phyloP scores from a whole-genome alignment of 192 early-diverging fungal genomes.

The Gaertneriomyces sp. region DNA sequence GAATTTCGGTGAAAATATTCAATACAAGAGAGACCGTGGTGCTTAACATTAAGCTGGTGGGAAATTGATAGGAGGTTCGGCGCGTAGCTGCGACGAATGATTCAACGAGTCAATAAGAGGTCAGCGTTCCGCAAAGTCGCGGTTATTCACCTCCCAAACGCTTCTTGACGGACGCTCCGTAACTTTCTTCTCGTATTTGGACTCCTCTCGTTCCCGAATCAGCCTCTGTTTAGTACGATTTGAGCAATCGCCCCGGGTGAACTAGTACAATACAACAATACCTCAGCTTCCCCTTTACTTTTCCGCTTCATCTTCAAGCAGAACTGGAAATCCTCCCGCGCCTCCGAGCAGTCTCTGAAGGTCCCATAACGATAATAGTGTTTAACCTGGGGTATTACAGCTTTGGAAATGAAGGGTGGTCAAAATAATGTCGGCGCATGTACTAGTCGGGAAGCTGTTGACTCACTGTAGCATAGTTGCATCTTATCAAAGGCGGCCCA shows the following conservation, averaged over 20 bases:
- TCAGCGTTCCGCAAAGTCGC: not conserved
- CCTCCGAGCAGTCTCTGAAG: slow-evolving; percentile 41
- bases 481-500: slow-evolving; percentile 41
- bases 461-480: slow-evolving; percentile 43
- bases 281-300: slow-evolving; percentile 32
- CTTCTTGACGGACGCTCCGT: slow-evolving; percentile 28
- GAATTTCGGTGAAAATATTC: not conserved
- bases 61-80: slow-evolving; percentile 29
- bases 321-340: slow-evolving; percentile 43
- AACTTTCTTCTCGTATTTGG: slow-evolving; percentile 37
- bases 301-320: slow-evolving; percentile 42
- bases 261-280: slow-evolving; percentile 2
- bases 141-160: slow-evolving; percentile 42
- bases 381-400: slow-evolving; percentile 44
- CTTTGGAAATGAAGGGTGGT: slow-evolving; percentile 4
- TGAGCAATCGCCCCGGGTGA: not conserved
- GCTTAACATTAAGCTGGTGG: slow-evolving; percentile 21
- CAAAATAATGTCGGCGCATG: not conserved
- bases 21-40: not conserved
- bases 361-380: slow-evolving; percentile 49
- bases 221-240: slow-evolving; percentile 12
- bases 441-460: not conserved
- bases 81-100: slow-evolving; percentile 18
- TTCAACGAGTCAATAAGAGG: no score
- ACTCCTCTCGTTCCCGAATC: slow-evolving; percentile 35